A percentile compares a stretch with the other conserved stretches of the same genome.
Evolutionary conservation across 2,329 filamentous ascomycete species (phyloP).

Genomic region (Aureobasidium melanogenum): DNA sequence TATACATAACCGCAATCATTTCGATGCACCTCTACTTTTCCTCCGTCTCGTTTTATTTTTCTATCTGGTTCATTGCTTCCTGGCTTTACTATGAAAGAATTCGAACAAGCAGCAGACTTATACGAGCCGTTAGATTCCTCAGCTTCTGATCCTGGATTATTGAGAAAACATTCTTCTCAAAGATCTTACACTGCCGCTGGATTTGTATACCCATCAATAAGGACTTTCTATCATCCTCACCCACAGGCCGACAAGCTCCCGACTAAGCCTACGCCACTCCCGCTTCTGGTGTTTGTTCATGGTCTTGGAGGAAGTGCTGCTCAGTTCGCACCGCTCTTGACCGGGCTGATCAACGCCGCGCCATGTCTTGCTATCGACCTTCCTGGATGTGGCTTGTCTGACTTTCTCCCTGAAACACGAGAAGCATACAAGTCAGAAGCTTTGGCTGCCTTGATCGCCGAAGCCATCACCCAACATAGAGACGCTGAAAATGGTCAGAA

Average conservation of each 20-base stretch:
- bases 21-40: not conserved
- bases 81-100: not conserved
- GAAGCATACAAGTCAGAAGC: constrained; percentile 71
- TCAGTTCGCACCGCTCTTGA: constrained; percentile 75
- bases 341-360: constrained; percentile 71
- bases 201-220: constrained; percentile 63
- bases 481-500: constrained; percentile 56
- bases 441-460: constrained; percentile 64
- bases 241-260: constrained; percentile 75
- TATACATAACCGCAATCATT: not conserved
- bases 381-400: constrained; percentile 78
- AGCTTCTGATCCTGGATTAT: constrained; percentile 64
- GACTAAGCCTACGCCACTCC: constrained; percentile 61
- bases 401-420: constrained; percentile 62
- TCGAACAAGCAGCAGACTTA: constrained; percentile 1
- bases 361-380: constrained; percentile 83
- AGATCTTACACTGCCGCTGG: constrained; percentile 57
- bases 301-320: constrained; percentile 86
- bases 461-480: constrained; percentile 64
- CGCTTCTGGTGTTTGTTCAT: constrained; percentile 83
- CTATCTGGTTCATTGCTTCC: not conserved
- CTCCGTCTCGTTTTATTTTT: not conserved
- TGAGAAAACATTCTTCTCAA: constrained; percentile 66
- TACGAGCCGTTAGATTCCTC: constrained; percentile 32
- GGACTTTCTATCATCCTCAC: constrained; percentile 77